Evolutionary conservation across 495 filamentous ascomycete species (phyloP).

Genomic region (Aspergillus taichungensis): DNA sequence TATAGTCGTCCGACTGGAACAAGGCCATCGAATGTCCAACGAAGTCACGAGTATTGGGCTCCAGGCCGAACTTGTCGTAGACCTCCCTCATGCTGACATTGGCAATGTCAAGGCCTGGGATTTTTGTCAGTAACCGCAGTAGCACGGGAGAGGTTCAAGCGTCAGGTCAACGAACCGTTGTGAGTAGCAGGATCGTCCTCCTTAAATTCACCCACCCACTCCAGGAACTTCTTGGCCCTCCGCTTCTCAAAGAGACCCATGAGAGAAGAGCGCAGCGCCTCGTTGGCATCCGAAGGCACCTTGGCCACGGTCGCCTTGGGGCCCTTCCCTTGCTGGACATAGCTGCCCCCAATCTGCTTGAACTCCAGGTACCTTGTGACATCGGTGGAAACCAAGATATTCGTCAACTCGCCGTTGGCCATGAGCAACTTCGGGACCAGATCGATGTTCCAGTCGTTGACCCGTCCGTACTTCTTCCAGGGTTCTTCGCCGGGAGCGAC

Average conservation of each 20-base stretch:
- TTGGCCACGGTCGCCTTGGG: slow-evolving; percentile 85
- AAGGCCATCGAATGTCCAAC: slow-evolving; percentile 98
- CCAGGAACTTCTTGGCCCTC: slow-evolving; percentile 90
- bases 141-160: neutral
- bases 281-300: slow-evolving; percentile 86
- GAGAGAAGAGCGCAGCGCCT: slow-evolving; percentile 84
- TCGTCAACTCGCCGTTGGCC: slow-evolving; percentile 96
- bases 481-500: slow-evolving; percentile 73
- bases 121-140: slow-evolving; percentile 14
- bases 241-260: slow-evolving; percentile 98
- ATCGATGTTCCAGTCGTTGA: slow-evolving; percentile 99
- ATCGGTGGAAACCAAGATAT: slow-evolving; percentile 93
- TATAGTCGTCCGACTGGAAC: slow-evolving; percentile 81
- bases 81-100: slow-evolving; percentile 89
- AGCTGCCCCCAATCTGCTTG: slow-evolving; percentile 96
- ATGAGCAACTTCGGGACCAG: slow-evolving; percentile 96
- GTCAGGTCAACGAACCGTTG: slow-evolving; percentile 52
- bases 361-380: slow-evolving; percentile 97
- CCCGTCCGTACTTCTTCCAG: slow-evolving; percentile 92
- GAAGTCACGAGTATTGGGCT: slow-evolving; percentile 88
- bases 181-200: slow-evolving; percentile 75
- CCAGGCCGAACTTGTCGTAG: slow-evolving; percentile 94
- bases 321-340: slow-evolving; percentile 79
- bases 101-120: slow-evolving; percentile 67
- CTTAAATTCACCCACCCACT: slow-evolving; percentile 92